Base-by-base conservation (phyloP, 2,329 filamentous ascomycete species). In the Thielaviopsis musarum region DNA sequence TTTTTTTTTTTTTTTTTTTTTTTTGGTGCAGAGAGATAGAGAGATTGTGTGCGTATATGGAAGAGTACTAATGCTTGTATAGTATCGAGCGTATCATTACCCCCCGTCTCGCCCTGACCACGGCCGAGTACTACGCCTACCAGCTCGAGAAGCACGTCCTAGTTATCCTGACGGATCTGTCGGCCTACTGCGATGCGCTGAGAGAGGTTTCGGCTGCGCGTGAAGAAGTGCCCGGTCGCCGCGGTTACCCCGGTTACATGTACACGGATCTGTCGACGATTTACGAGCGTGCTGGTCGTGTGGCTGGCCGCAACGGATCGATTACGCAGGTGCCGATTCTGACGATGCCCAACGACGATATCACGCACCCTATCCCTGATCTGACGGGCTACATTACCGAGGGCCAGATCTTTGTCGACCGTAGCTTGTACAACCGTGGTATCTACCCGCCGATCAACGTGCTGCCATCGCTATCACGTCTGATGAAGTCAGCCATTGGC, bases 221-320 rank as follows among this genome's bases (percentile, higher is more conserved):
- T 77, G 93, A 98, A 80, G 93, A 98, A 84, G 93, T 98, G 52
- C 93, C 93, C 49, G 93, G 93, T 80, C 91, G 93, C 73, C 91
- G 93, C 84, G 93, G 93, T 81, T 98, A 93, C 78, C 93, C 93
- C 58, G 93, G 93, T 88, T 98, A 98, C 81, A 98, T 98, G 93
- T 98, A 98, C 80, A 98, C 93, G 66, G 94, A 98, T 83, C 87
- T 98, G 84, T 96, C 93, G 62, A 98, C 93, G 70, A 96, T 98
- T 68, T 98, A 98, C 79, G 93, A 98, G 76, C 91, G 93, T 77
- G 93, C 93, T 66, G 93, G 93, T 69, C 93, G 93, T 87, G 93
- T 98, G 56, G 79, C 89, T 69, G 94, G 94, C 67, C 88, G 94
- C 67, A 96, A 97, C 69, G 93, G 94, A 62, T 98, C 93, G 67